Conservation (phyloP, 305 asterid species). For the Rubia peregrina region DNA sequence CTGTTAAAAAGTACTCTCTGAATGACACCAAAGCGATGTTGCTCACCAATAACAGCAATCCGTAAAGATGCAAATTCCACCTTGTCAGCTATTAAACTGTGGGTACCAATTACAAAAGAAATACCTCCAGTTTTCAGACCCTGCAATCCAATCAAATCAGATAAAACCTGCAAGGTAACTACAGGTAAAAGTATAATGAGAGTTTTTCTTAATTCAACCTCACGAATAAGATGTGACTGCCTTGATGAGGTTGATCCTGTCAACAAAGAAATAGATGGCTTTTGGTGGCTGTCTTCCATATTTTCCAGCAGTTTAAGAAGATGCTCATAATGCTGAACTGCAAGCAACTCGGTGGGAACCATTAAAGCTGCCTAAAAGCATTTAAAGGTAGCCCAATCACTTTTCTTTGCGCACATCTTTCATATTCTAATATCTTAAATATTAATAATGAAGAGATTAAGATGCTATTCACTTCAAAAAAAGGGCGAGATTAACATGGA, state of each 20-base stretch:
- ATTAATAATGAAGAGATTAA: neutral
- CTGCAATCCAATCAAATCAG: constrained; percentile 33
- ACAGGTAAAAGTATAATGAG: constrained; percentile 2
- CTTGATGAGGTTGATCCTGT: constrained; percentile 87
- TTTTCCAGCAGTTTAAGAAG: constrained; percentile 62
- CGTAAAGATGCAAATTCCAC: constrained; percentile 81
- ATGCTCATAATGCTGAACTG: constrained; percentile 81
- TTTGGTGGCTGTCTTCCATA: constrained; percentile 33
- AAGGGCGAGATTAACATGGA: neutral
- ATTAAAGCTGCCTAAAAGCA: constrained; percentile 85
- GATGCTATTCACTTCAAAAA: no score
- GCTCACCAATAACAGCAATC: constrained; percentile 88
- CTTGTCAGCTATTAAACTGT: constrained; percentile 78
- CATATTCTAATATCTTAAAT: neutral
- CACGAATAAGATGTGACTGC: constrained; percentile 60
- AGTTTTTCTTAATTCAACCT: constrained; percentile 31
- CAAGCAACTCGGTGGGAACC: constrained; percentile 98
- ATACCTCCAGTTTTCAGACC: constrained; percentile 80
- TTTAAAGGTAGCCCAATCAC: constrained; percentile 10
- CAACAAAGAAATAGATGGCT: constrained; percentile 71
- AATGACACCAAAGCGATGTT: constrained; percentile 92
- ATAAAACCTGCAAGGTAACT: constrained; percentile 8
- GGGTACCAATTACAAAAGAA: constrained; percentile 91
- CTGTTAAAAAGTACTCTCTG: constrained; percentile 91
- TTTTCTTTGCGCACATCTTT: neutral